These are phyloP conservation scores for Ceratobasidium sp. DNA, from an alignment of 1,284 basidiomycete genomes.

Conservation along the genomic window DNA sequence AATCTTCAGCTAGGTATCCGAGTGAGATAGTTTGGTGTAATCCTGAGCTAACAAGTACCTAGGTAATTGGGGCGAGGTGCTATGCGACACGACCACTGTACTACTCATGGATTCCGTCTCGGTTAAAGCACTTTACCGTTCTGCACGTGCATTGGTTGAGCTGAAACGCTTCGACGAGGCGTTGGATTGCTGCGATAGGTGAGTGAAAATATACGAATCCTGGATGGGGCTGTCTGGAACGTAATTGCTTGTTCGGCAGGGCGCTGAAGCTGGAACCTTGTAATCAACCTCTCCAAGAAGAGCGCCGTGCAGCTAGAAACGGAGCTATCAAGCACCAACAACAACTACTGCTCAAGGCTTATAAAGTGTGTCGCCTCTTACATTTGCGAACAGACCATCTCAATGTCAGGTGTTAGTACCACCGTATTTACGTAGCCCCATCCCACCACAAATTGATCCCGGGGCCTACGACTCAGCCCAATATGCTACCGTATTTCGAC, in stretches of 20 bases:
- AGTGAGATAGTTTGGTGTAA: not conserved
- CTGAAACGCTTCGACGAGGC: not conserved
- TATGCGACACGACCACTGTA: not conserved
- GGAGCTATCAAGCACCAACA: not conserved
- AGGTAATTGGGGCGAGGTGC: conserved; percentile 1
- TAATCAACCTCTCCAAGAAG: conserved; percentile 2
- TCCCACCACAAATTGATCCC: not conserved
- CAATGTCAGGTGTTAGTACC: not conserved
- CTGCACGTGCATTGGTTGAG: not conserved
- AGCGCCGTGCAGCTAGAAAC: not conserved
- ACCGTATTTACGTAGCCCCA: conserved; percentile 4
- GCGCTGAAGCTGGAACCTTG: conserved; percentile 19
- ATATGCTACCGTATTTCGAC: not conserved
- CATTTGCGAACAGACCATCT: not conserved
- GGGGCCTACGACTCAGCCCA: not conserved
- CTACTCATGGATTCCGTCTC: not conserved
- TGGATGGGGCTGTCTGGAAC: too few relatives aligned
- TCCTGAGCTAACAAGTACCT: not conserved
- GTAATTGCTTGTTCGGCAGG: not conserved
- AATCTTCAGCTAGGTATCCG: not conserved
- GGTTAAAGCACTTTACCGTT: conserved; percentile 8
- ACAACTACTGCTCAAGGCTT: not conserved
- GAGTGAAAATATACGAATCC: too few relatives aligned
- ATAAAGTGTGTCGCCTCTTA: not conserved
- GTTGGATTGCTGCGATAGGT: conserved; percentile 14